Base-by-base conservation (phyloP, 768 basidiomycete genomes). In the Flagelloscypha sp. region DNA sequence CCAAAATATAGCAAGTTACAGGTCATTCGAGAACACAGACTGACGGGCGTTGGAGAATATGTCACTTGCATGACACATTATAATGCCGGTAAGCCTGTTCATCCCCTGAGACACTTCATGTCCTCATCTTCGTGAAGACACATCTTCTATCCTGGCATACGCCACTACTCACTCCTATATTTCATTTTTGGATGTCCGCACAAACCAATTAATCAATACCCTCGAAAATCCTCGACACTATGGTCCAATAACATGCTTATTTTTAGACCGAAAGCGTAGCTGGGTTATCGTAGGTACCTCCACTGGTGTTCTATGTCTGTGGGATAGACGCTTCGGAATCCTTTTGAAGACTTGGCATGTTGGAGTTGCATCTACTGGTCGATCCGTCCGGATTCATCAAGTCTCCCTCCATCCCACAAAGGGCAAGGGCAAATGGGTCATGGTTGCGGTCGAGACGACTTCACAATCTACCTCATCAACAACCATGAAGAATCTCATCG, bases 261-360 rank as follows among this genome's bases (percentile, higher is more conserved):
- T 88, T 46, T 56, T 90, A 30, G 92, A 94, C 53, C 75, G 77
- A 22, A 86, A 83, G 50, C 76, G 72, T 17, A 74, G 84, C 5
- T 98, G 94, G 94, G 67, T 94, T 17, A 66, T 95, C 9, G 79
- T 85, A 12, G 94, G 88, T 2, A 95, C 94, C 1, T 76, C 83
- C 2, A 75, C 73, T 2, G 95, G 94, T 5, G 75, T 83, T 10
- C 61, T 98, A 9, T 79, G 85, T 0, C 67, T 99, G 3, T 99
- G 93, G 92, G 95, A 99, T 59, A 76, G 89, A 27, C 82, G 94
- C 7, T 99, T 98, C 46, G 92, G 93, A 1, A 63, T 97, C 13
- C 63, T 84, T 4, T 66, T 98, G 44, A 85, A 84, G 54, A 86
- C 79, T 41, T 97, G 94, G 93, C 76, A 78, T 48, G 78, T 78